Percentiles rank a stretch among this genome's conserved stretches.
Evolutionary conservation across 495 filamentous ascomycete genomes (phyloP).

Genomic region (Echria macrotheca): DNA sequence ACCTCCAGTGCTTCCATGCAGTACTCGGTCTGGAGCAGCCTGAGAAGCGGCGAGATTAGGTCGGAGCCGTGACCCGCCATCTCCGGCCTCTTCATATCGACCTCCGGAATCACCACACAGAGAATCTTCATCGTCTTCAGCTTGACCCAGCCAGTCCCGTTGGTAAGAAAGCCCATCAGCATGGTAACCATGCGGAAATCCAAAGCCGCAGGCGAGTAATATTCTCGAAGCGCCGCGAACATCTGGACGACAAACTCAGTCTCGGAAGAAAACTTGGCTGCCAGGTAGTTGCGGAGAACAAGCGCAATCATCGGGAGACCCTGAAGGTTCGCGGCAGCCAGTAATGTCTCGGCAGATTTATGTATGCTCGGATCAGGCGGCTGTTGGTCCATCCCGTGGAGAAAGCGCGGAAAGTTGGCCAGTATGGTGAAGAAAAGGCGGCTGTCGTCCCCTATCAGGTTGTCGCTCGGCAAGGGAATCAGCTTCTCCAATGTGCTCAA

Average conservation of each 20-base stretch:
- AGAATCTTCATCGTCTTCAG: conserved; percentile 86
- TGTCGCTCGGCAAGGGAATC: conserved; percentile 70
- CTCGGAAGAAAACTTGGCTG: conserved; percentile 59
- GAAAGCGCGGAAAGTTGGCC: conserved; percentile 84
- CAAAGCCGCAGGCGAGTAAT: conserved; percentile 68
- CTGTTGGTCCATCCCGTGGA: conserved; percentile 69
- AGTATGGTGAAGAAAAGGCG: conserved; percentile 78
- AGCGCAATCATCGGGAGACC: conserved; percentile 50
- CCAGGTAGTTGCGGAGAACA: conserved; percentile 65
- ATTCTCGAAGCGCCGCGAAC: conserved; percentile 67
- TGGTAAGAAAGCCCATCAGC: conserved; percentile 86
- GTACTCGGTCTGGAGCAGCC: conserved; percentile 86
- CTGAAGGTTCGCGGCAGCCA: conserved; percentile 66
- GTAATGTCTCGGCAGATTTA: conserved; percentile 61
- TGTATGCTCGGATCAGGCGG: conserved; percentile 49
- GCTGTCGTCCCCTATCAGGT: conserved; percentile 73
- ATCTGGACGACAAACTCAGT: conserved; percentile 74
- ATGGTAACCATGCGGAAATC: conserved; percentile 84
- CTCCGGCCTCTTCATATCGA: conserved; percentile 89
- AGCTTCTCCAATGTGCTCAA: conserved; percentile 73
- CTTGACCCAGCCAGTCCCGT: conserved; percentile 82
- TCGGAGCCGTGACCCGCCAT: conserved; percentile 90
- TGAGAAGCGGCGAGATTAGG: conserved; percentile 85
- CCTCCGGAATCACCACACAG: conserved; percentile 76
- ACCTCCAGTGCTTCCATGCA: conserved; percentile 88